phyloP scores from a whole-genome alignment of 2,329 filamentous ascomycete genomes.

The Microdochium nivale region DNA sequence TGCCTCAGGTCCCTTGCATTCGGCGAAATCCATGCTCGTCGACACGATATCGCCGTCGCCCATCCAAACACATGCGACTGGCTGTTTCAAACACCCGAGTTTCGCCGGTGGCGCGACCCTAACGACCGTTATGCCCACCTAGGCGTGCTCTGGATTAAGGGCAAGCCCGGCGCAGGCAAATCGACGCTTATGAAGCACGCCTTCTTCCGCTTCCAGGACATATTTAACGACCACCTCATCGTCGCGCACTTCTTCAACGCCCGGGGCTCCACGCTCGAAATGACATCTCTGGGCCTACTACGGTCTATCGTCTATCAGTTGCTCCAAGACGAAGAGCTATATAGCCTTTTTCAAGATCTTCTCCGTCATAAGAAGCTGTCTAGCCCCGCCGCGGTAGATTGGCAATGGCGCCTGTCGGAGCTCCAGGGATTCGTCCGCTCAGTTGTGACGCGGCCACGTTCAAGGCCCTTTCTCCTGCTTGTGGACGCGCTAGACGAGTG shows the following conservation, averaged over 20 bases:
- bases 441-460: not conserved
- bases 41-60: conserved; percentile 5
- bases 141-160: conserved; percentile 18
- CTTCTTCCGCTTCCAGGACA: conserved; percentile 2
- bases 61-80: conserved; percentile 11
- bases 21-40: conserved; percentile 8
- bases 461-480: conserved; percentile 5
- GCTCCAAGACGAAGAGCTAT: conserved; percentile 1
- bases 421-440: not conserved
- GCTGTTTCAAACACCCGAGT: conserved; percentile 10
- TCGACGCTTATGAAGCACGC: conserved; percentile 15
- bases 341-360: conserved; percentile 1
- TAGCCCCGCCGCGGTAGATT: not conserved
- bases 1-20: conserved; percentile 8
- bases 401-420: not conserved
- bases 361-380: conserved; percentile 5
- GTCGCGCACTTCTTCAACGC: conserved; percentile 13
- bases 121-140: conserved; percentile 5
- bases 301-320: conserved; percentile 12
- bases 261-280: conserved; percentile 10
- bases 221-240: conserved; percentile 4
- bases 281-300: conserved; percentile 9
- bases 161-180: conserved; percentile 17
- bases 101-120: conserved; percentile 9
- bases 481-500: conserved; percentile 27